Evolutionary conservation across 1,284 basidiomycete species (phyloP).

Genomic region (Heterobasidion parviporum): DNA sequence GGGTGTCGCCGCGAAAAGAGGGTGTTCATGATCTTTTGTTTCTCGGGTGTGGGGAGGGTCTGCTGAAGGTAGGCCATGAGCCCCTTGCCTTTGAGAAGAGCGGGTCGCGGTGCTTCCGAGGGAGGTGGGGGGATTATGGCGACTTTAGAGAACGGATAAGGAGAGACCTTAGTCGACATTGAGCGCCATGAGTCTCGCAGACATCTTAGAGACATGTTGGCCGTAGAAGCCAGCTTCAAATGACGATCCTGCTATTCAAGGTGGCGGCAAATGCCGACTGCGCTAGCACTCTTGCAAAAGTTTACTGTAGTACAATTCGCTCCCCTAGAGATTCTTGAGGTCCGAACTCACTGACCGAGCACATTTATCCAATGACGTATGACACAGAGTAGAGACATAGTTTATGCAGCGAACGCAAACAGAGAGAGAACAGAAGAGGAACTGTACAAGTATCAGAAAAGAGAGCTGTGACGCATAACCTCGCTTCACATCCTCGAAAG

Average conservation of each 20-base stretch:
- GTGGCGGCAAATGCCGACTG: constrained; percentile 5
- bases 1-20: constrained; percentile 67
- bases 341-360: too few relatives aligned
- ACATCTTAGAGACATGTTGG: constrained; percentile 15
- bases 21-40: constrained; percentile 55
- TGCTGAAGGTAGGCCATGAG: constrained; percentile 71
- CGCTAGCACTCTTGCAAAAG: too few relatives aligned
- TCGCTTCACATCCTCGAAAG: not conserved
- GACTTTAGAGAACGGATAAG: constrained; percentile 72
- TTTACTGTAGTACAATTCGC: too few relatives aligned
- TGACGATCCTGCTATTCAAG: not conserved
- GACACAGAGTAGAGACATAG: not conserved
- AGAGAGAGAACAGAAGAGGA: not conserved
- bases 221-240: not conserved
- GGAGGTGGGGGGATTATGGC: constrained; percentile 49
- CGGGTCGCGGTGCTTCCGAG: constrained; percentile 30
- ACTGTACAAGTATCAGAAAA: not conserved
- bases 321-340: too few relatives aligned
- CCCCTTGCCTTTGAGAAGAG: constrained; percentile 63
- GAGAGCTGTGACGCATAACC: not conserved
- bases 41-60: constrained; percentile 58
- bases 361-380: too few relatives aligned
- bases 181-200: constrained; percentile 7
- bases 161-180: constrained; percentile 17
- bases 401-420: not conserved